These are phyloP conservation scores for Pleurostoma richardsiae DNA, from an alignment of 2,329 filamentous ascomycete genomes.

Conservation along the genomic window DNA sequence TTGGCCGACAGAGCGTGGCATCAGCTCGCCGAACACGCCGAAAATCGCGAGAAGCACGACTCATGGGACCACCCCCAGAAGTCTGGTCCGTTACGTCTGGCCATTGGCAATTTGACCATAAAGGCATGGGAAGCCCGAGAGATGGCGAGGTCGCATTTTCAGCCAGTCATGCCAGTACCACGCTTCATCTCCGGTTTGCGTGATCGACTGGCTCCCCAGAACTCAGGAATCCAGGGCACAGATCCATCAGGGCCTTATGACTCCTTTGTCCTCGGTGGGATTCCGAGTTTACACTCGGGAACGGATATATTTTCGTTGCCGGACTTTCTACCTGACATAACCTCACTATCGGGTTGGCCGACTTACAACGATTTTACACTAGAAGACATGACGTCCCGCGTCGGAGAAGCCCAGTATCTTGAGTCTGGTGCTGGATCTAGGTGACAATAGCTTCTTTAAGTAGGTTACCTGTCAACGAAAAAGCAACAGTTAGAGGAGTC, in stretches of 20 bases:
- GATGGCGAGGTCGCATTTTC: background rate
- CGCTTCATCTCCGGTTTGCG: background rate
- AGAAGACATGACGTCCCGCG: background rate
- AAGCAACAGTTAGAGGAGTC: too few relatives aligned
- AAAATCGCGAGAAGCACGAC: background rate
- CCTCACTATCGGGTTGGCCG: background rate
- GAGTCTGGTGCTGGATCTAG: background rate
- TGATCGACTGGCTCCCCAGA: background rate
- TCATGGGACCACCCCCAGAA: background rate
- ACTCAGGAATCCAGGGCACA: background rate
- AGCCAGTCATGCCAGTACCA: background rate
- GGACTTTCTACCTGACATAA: background rate
- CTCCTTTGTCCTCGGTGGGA: background rate
- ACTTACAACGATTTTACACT: background rate
- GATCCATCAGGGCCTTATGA: background rate
- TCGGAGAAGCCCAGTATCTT: background rate
- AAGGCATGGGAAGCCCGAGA: background rate
- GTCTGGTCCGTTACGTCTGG: background rate
- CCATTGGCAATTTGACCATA: background rate
- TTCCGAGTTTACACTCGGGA: background rate
- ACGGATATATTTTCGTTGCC: background rate
- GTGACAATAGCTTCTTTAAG: background rate
- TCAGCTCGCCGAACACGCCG: background rate
- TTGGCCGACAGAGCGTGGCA: background rate
- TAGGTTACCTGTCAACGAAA: background rate